Conservation (phyloP, 1,284 basidiomycete species). For the Wallemia hederae region DNA sequence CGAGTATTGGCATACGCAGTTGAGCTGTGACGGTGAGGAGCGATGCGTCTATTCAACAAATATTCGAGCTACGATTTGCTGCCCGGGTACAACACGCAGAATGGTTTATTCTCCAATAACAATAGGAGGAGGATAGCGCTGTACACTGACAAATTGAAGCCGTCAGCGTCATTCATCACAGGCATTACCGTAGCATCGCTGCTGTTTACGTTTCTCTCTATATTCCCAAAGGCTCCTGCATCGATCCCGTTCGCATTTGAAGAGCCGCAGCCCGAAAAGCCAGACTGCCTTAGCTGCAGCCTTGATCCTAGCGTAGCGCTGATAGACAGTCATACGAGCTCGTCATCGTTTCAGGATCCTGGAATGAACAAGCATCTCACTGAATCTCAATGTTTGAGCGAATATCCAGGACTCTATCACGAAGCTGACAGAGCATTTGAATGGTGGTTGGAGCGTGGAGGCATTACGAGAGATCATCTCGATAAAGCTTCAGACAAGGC, state of each 20-base stretch:
- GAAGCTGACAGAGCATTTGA: conserved; percentile 13
- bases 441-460: conserved; percentile 11
- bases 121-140: not conserved
- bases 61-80: not conserved
- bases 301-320: not conserved
- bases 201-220: not conserved
- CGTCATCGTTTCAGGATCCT: not conserved
- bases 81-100: not conserved
- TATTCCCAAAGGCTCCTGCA: not conserved
- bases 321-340: not conserved
- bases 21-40: not conserved
- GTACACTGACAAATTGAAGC: not conserved
- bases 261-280: not conserved
- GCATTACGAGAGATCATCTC: conserved; percentile 11
- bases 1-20: too few species aligned
- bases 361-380: not conserved
- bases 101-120: not conserved
- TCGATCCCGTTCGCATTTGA: not conserved
- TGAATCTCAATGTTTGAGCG: not conserved
- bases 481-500: conserved; percentile 12
- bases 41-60: not conserved
- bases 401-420: conserved; percentile 11
- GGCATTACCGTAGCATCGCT: not conserved
- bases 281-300: not conserved
- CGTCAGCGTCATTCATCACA: not conserved